Evolutionary conservation across 2,329 filamentous ascomycete genomes (phyloP), one percentile per base, ranked within the genome.

Genomic region (Macrophomina tecta): DNA sequence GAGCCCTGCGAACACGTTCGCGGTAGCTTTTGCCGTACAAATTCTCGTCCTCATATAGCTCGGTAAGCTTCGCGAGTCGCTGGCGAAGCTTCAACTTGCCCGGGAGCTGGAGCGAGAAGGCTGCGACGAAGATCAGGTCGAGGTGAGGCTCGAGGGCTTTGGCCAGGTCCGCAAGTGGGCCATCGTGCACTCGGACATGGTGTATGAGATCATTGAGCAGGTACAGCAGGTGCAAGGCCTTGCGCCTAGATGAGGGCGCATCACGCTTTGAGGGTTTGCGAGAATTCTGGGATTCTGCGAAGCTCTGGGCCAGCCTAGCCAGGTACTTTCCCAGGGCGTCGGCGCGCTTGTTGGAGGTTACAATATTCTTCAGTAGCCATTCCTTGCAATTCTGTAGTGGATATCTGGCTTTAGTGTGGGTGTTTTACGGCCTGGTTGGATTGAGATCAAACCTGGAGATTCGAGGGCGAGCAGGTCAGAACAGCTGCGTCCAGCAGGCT

Each of bases 171-270:
- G 52, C 32, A 18, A 23, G 42, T 30, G 30, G 58, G 16, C 16
- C 58, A 12, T 38, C 45, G 18, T 65, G 63, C 9, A 16, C 23
- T 30, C 51, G 28, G 52, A 58, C 40, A 45, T 67, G 66, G 16
- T 93, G 89, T 30, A 97, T 82, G 32, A 92, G 81, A 77, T 97
- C 93, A 78, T 89, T 94, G 68, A 95, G 73, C 49, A 97, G 79
- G 77, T 94, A 94, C 5, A 97, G 83, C 5, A 95, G 78, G 77
- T 94, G 89, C 14, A 97, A 83, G 16, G 90, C 86, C 73, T 87
- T 90, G 68, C 92, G 87, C 74, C 87, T 89, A 38, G 85, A 80
- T 56, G 89, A 91, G 2, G 87, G 82, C 69, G 81, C 28, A 18
- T 34, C 5, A 18, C 38, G 64, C 48, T 18, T 42, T 18, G 53